phyloP scores from a whole-genome alignment of 768 basidiomycete genomes.

The Asterophora parasitica region DNA sequence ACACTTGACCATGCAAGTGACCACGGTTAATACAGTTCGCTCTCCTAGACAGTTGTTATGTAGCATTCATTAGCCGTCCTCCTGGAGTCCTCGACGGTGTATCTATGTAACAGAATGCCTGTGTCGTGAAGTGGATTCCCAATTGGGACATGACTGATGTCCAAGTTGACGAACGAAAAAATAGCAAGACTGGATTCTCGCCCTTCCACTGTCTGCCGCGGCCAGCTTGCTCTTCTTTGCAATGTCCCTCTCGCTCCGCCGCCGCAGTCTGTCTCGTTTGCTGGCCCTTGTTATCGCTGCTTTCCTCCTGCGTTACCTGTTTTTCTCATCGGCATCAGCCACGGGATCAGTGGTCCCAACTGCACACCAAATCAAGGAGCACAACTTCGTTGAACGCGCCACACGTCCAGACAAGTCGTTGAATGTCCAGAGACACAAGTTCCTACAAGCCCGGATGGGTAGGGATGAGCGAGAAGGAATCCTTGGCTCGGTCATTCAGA shows the following conservation, averaged over 20 bases:
- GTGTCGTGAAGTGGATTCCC: background rate
- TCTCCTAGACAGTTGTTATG: too few species aligned
- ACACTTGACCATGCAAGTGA: too few species aligned
- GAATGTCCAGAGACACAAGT: constrained; percentile 84
- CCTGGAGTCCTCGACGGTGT: background rate
- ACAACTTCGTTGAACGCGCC: constrained; percentile 52
- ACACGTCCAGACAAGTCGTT: constrained; percentile 67
- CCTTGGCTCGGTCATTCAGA: constrained; percentile 65
- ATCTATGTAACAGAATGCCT: background rate
- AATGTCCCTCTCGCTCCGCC: constrained; percentile 43
- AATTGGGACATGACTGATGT: constrained; percentile 7
- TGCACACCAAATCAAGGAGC: constrained; percentile 41
- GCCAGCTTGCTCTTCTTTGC: constrained; percentile 2
- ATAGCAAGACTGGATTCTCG: too few species aligned
- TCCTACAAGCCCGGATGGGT: constrained; percentile 84
- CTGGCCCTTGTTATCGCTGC: constrained; percentile 26
- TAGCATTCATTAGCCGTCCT: too few species aligned
- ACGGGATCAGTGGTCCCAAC: constrained; percentile 15
- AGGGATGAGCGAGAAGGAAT: constrained; percentile 82
- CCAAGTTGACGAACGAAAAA: background rate
- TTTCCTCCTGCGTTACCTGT: constrained; percentile 31
- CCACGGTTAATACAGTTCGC: too few species aligned
- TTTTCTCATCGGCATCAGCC: constrained; percentile 32
- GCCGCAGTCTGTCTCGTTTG: constrained; percentile 45
- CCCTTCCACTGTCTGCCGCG: background rate